Conservation (phyloP, 768 basidiomycete genomes). For the Austroboletus eburneus region DNA sequence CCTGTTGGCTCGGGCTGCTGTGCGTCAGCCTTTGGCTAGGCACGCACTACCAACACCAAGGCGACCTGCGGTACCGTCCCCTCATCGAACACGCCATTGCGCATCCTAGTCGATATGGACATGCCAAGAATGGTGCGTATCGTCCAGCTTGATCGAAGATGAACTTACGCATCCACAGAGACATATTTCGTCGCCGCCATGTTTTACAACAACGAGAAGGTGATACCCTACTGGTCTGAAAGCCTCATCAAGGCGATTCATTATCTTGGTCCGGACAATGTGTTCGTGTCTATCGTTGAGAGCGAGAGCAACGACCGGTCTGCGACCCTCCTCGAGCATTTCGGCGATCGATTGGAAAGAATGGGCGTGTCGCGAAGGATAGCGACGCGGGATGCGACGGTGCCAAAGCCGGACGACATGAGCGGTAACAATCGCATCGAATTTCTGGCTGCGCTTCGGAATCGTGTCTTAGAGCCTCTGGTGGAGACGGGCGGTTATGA, state of each 20-base stretch:
- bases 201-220: conserved; percentile 36
- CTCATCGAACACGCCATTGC: conserved; percentile 13
- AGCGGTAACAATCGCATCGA: neutral
- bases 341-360: conserved; percentile 6
- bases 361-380: conserved; percentile 15
- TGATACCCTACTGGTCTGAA: conserved; percentile 38
- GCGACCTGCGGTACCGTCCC: conserved; percentile 13
- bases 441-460: conserved; percentile 30
- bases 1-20: conserved; percentile 6
- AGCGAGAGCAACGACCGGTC: conserved; percentile 27
- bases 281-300: conserved; percentile 41
- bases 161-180: neutral
- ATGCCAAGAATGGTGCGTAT: conserved; percentile 11
- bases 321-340: conserved; percentile 6
- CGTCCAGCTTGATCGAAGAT: neutral
- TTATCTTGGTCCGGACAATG: conserved; percentile 40
- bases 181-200: conserved; percentile 28
- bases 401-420: conserved; percentile 8
- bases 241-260: conserved; percentile 33
- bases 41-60: conserved; percentile 1
- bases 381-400: conserved; percentile 4
- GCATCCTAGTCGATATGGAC: conserved; percentile 10
- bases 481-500: conserved; percentile 34
- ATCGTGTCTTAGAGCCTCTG: conserved; percentile 40
- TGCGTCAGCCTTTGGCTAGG: conserved; percentile 2